Percentiles rank a stretch among this genome's conserved stretches.
phyloP scores from a whole-genome alignment of 164 flowering plant species.

The Saururus chinensis region DNA sequence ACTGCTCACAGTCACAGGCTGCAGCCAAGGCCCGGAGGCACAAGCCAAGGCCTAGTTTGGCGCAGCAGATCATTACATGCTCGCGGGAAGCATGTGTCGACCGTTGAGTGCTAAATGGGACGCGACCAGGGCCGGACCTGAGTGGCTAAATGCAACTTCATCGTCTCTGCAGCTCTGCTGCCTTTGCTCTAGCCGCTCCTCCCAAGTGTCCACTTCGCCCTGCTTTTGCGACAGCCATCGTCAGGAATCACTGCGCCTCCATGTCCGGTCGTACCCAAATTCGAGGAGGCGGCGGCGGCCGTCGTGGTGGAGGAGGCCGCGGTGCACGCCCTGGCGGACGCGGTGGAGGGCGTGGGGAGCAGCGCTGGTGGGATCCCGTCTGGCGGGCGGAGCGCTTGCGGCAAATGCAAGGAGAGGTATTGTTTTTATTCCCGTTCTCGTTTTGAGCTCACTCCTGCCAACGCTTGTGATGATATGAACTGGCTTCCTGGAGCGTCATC shows the following conservation, averaged over 20 bases:
- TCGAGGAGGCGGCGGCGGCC: constrained; percentile 32
- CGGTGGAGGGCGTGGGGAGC: constrained; percentile 71
- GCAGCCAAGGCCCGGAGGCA: too few relatives aligned
- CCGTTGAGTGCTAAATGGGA: too few relatives aligned
- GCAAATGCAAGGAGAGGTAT: constrained; percentile 59
- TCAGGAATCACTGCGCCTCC: not conserved
- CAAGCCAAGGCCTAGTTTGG: too few relatives aligned
- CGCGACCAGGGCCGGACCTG: too few relatives aligned
- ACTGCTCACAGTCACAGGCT: too few relatives aligned
- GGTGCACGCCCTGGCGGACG: constrained; percentile 49
- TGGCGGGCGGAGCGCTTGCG: constrained; percentile 87
- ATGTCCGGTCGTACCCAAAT: not conserved
- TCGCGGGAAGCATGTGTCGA: too few relatives aligned
- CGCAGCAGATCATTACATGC: too few relatives aligned
- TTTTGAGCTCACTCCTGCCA: not conserved
- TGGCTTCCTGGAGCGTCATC: not conserved
- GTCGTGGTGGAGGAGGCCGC: constrained; percentile 19
- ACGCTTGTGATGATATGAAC: not conserved
- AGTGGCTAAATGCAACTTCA: not conserved
- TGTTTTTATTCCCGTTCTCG: not conserved
- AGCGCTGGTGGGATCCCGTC: constrained; percentile 96
- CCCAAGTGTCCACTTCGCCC: not conserved
- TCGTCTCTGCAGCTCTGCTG: not conserved
- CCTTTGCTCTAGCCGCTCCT: not conserved
- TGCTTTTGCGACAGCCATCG: not conserved